Evolutionary conservation across 805 yeast genomes (phyloP), one percentile per base, ranked within the genome.

Genomic region (Schwanniomyces pseudopolymorphus): DNA sequence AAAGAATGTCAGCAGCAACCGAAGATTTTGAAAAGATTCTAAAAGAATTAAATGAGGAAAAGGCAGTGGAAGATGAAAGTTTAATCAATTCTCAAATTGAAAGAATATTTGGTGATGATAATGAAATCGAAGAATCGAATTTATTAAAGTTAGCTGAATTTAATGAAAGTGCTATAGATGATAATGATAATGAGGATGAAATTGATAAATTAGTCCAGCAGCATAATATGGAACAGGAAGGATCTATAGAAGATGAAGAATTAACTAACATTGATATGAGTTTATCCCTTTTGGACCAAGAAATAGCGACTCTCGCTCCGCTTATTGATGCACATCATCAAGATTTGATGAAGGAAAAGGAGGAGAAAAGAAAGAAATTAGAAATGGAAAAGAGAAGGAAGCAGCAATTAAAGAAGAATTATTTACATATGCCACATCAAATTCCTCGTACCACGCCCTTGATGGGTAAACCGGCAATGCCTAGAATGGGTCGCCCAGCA

Each of bases 401-500:
- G 33, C 61, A 51, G 25, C 45, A 42, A 22, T 44, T 44, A 33
- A 46, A 39, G 43, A 40, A 35, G 28, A 14, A 33, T 3, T 25
- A 24, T n/a, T 5, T 24, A 3, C 25, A 28, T 4, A 13, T 24
- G 2, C 39, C 42, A 13, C 45, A 39, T 8, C 45, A 42, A 25
- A 47, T 42, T 17, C 47, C 42, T 7, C 51, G 60, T 13, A 43
- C 57, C 8, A 48, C 58, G 24, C 69, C 69, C 3, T 47, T 65
- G 2, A 64, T 64, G 66, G 72, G 72, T 1, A 66, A 63, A 39
- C 64, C 67, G 5, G 63, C 64, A 2, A 41, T 50, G 3, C 75
- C 76, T 8, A 56, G 73, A 44, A 72, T 72, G 77, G 77, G 77
- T 3, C 70, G 70, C 45, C 73, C 74, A 5, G 77, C 77, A 16